These are phyloP conservation scores for Mediolabrus comicus DNA, from an alignment of 108 stramenopile species.

Conservation along the genomic window DNA sequence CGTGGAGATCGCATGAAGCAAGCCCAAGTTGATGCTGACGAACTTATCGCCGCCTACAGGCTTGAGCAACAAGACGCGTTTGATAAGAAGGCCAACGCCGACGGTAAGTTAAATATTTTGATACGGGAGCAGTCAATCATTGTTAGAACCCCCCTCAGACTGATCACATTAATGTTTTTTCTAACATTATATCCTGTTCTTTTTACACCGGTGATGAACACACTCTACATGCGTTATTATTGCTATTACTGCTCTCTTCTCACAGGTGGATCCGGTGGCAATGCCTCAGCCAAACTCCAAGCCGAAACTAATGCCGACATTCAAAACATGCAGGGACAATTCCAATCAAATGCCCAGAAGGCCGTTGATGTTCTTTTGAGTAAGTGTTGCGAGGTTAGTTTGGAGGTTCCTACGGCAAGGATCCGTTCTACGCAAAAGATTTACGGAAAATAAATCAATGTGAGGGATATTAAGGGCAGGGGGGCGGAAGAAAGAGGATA, in stretches of 20 bases:
- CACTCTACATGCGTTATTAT: too few relatives aligned
- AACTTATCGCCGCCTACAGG: constrained; percentile 82
- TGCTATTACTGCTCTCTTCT: not conserved
- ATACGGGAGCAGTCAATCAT: constrained; percentile 6
- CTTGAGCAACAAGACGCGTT: constrained; percentile 90
- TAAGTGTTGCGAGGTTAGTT: constrained; percentile 92
- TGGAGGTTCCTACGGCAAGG: constrained; percentile 90
- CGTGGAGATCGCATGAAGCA: constrained; percentile 95
- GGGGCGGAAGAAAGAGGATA: too few relatives aligned
- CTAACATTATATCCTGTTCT: too few relatives aligned
- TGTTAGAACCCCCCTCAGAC: not conserved
- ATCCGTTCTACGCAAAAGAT: constrained; percentile 88
- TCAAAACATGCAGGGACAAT: constrained; percentile 69
- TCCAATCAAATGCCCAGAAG: constrained; percentile 87
- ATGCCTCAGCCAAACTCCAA: constrained; percentile 79
- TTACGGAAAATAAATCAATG: constrained; percentile 48
- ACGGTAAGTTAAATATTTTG: constrained; percentile 28
- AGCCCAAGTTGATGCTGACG: constrained; percentile 85
- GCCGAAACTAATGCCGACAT: constrained; percentile 83
- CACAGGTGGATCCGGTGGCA: constrained; percentile 74
- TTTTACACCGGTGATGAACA: not conserved
- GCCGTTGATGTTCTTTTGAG: constrained; percentile 89
- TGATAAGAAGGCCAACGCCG: constrained; percentile 73
- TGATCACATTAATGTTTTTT: too few relatives aligned
- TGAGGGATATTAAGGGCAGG: not conserved